Evolutionary conservation across 139 green algal genomes (phyloP).

Genomic region (Auxenochlorella protothecoides): DNA sequence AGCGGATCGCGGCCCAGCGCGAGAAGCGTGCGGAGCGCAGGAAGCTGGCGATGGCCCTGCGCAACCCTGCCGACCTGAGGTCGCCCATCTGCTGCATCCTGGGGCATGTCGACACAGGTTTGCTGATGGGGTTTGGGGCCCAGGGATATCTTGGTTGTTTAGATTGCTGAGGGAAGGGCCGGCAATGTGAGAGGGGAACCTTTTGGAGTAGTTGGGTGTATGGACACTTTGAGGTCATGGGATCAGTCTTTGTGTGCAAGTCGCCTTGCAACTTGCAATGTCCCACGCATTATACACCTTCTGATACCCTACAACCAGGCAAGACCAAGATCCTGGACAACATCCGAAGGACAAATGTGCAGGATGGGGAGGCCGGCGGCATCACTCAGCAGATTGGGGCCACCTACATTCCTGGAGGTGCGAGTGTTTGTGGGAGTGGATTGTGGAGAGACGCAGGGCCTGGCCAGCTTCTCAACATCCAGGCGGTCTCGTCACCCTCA

Average conservation of each 20-base stretch:
- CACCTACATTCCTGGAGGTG: conserved; percentile 80
- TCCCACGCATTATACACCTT: too few species aligned
- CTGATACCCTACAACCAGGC: conserved; percentile 20
- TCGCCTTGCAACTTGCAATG: too few species aligned
- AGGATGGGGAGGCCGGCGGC: conserved; percentile 94
- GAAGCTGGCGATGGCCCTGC: conserved; percentile 36
- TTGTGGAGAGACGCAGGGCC: too few species aligned
- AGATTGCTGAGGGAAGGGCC: too few species aligned
- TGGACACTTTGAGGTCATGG: too few species aligned
- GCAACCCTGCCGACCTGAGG: conserved; percentile 63
- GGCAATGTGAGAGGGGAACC: too few species aligned
- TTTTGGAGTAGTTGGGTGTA: too few species aligned
- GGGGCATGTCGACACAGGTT: conserved; percentile 94
- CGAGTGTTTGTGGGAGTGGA: background rate
- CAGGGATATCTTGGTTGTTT: too few species aligned
- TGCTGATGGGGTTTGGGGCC: background rate
- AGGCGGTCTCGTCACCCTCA: too few species aligned
- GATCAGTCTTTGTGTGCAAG: too few species aligned
- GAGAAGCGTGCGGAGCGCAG: conserved; percentile 52
- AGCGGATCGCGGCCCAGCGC: conserved; percentile 36
- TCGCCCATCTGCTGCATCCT: conserved; percentile 99
- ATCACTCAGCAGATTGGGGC: conserved; percentile 99
- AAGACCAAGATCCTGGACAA: conserved; percentile 99
- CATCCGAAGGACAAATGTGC: conserved; percentile 92
- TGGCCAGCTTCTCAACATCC: too few species aligned